Evolutionary conservation across 1,139 yeast species (phyloP).

Genomic region (Yamadazyma oceani): DNA sequence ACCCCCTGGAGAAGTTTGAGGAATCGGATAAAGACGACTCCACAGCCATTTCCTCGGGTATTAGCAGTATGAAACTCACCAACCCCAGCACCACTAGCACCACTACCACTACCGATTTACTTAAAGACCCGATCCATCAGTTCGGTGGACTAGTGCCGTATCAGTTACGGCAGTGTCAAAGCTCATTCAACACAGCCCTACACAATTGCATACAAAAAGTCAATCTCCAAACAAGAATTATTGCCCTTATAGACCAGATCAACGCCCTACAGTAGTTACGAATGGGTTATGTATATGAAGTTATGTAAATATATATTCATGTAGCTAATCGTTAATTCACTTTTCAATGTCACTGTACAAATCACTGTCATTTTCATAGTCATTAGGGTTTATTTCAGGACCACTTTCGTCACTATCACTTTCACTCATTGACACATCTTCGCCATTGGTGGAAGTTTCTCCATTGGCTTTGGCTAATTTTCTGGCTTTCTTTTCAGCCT

Average conservation of each 20-base stretch:
- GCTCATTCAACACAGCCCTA: slow-evolving; percentile 32
- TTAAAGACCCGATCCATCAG: slow-evolving; percentile 48
- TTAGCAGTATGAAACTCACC: not conserved
- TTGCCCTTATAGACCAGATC: slow-evolving; percentile 15
- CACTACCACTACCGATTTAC: no score
- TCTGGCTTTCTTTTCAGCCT: slow-evolving; percentile 71
- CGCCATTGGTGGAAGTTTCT: slow-evolving; percentile 32
- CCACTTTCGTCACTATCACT: slow-evolving; percentile 17
- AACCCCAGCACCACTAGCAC: no score
- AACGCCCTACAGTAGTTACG: not conserved
- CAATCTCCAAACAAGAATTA: slow-evolving; percentile 26
- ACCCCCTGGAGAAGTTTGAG: no score
- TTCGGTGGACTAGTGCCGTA: slow-evolving; percentile 52
- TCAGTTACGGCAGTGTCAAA: slow-evolving; percentile 42
- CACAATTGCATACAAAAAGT: slow-evolving; percentile 25
- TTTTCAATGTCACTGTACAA: slow-evolving; percentile 45
- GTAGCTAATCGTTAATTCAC: no score
- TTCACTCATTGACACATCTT: slow-evolving; percentile 16
- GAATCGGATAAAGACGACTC: not conserved
- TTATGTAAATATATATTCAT: not conserved
- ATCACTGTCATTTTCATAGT: slow-evolving; percentile 51
- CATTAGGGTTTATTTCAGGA: slow-evolving; percentile 39
- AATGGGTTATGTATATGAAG: slow-evolving; percentile 1
- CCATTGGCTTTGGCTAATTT: slow-evolving; percentile 56
- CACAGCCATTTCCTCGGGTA: not conserved